Conservation (phyloP, 2,329 filamentous ascomycete species). For the Didymella sp. region DNA sequence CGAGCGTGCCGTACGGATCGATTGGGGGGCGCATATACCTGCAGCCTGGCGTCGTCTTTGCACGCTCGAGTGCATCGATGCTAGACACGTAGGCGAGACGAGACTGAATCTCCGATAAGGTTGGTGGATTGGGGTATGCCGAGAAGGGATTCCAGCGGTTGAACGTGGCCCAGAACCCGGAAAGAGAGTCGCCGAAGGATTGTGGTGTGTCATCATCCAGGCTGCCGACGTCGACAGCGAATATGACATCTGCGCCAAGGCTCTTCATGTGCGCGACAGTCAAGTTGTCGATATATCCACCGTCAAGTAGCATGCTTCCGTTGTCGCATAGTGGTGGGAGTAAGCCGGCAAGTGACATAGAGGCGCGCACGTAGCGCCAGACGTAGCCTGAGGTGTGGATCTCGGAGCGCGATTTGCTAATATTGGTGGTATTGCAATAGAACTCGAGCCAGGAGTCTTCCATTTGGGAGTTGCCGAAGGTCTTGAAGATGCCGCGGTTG, state of each 20-base stretch:
- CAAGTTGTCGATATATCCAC: slow-evolving; percentile 95
- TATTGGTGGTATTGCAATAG: slow-evolving; percentile 99
- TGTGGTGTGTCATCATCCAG: slow-evolving; percentile 93
- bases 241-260: slow-evolving; percentile 90
- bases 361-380: slow-evolving; percentile 95
- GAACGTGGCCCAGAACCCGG: slow-evolving; percentile 90
- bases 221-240: slow-evolving; percentile 92
- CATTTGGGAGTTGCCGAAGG: slow-evolving; percentile 94
- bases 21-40: slow-evolving; percentile 97
- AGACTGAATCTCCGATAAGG: slow-evolving; percentile 93
- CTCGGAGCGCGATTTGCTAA: slow-evolving; percentile 89
- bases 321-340: slow-evolving; percentile 95
- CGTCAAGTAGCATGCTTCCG: slow-evolving; percentile 94
- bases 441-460: slow-evolving; percentile 99
- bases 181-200: slow-evolving; percentile 90
- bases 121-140: slow-evolving; percentile 86
- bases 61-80: slow-evolving; percentile 90
- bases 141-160: slow-evolving; percentile 99
- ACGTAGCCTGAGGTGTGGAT: slow-evolving; percentile 97
- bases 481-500: slow-evolving; percentile 98
- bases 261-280: slow-evolving; percentile 98
- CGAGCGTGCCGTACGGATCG: slow-evolving; percentile 89
- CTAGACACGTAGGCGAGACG: slow-evolving; percentile 93
- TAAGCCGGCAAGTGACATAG: slow-evolving; percentile 93
- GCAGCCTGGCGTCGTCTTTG: slow-evolving; percentile 89